Evolutionary conservation across 2,329 filamentous ascomycete genomes (phyloP), one percentile per base, ranked within the genome.

Genomic region (Phyllosticta capitalensis): DNA sequence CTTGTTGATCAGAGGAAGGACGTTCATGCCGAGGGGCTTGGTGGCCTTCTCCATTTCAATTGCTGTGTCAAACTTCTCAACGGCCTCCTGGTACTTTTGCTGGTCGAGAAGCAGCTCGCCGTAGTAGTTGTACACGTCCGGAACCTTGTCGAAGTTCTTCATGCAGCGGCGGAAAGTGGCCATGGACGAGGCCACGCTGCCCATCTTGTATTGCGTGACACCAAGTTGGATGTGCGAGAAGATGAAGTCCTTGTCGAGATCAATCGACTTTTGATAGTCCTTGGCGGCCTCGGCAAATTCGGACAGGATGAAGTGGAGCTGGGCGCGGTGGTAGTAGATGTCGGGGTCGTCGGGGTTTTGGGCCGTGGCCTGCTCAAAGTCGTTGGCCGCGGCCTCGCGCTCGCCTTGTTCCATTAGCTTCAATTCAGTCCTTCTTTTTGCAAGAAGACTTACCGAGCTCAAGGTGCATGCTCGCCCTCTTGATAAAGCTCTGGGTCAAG

Each of bases 171-270:
- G 85, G 86, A 99, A 97, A 5, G 94, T 99, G 38, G 94, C 92
- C 91, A 97, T 97, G 53, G 92, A 96, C 9, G 92, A 96, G 7
- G 94, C 94, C 61, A 99, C 89, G 28, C 90, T 96, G 66, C 94
- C 94, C 88, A 97, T 95, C 86, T 99, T 99, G 81, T 99, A 99
- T 77, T 99, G 94, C 55, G 94, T 99, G 56, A 99, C 94, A 74
- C 94, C 94, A 51, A 99, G 89, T 76, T 99, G 94, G 69, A 99
- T 99, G 78, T 99, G 94, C 7, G 92, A 97, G 83, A 96, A 99
- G 78, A 99, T 99, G 76, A 99, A 99, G 66, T 90, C 86, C 67
- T 85, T 83, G 79, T 99, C 94, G 28, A 99, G 83, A 68, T 99
- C 94, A 69, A 99, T 99, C 2, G 94, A 97, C 78, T 95, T 96